Evolutionary conservation across 805 yeast genomes (phyloP).

Genomic region (Pichia paraexigua): DNA sequence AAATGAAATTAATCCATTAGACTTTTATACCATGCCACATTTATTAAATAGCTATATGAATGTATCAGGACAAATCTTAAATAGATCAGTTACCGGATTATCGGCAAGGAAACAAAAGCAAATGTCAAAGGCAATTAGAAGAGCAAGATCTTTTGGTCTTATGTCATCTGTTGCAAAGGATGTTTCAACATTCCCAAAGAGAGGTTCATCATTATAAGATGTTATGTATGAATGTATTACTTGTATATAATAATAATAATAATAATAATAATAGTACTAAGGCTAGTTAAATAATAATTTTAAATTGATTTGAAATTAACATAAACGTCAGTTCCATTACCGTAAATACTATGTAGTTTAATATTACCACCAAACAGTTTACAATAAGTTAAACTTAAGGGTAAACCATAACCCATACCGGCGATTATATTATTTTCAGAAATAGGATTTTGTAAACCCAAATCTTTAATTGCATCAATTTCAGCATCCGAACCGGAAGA

Average conservation of each 20-base stretch:
- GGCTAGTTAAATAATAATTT: too few relatives aligned
- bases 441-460: conserved; percentile 33
- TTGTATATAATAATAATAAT: not conserved
- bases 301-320: conserved; percentile 36
- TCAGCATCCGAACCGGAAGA: conserved; percentile 19
- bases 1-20: conserved; percentile 54
- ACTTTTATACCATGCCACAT: conserved; percentile 65
- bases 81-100: conserved; percentile 65
- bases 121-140: conserved; percentile 67
- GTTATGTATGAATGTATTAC: not conserved
- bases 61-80: conserved; percentile 67
- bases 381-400: conserved; percentile 69
- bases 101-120: conserved; percentile 58
- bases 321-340: conserved; percentile 76
- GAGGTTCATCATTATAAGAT: conserved; percentile 22
- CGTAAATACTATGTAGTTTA: conserved; percentile 61
- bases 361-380: conserved; percentile 66
- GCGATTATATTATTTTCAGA: conserved; percentile 47
- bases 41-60: conserved; percentile 58
- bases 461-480: conserved; percentile 36
- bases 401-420: conserved; percentile 95
- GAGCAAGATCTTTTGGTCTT: conserved; percentile 75
- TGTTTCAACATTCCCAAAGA: conserved; percentile 31
- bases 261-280: too few relatives aligned
- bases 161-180: conserved; percentile 69